A percentile compares a stretch with the other conserved stretches of the same genome.
Evolutionary conservation across 306 rosid genomes (phyloP).

Genomic region (Ziziphus jujuba): DNA sequence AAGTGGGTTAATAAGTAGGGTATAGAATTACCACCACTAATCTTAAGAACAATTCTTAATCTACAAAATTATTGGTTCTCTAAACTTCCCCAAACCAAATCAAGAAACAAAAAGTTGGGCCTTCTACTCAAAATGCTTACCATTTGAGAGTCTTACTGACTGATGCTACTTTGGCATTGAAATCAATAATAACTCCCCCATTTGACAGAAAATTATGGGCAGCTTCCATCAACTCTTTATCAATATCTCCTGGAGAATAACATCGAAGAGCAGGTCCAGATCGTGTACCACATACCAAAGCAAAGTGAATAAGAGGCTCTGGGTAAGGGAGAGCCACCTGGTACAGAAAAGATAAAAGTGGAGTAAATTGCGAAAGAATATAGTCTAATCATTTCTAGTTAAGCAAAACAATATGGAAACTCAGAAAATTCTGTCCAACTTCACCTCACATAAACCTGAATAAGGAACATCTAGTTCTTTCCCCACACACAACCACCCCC

Average conservation of each 20-base stretch:
- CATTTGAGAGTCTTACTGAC: constrained; percentile 77
- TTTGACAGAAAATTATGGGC: constrained; percentile 61
- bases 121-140: constrained; percentile 37
- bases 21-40: no score
- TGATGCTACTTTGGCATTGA: constrained; percentile 48
- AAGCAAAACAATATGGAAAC: not conserved
- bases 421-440: not conserved
- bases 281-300: constrained; percentile 72
- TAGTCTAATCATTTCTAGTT: not conserved
- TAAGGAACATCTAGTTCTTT: not conserved
- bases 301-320: constrained; percentile 89
- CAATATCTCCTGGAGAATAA: constrained; percentile 75
- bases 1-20: no score
- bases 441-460: not conserved
- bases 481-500: no score
- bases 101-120: constrained; percentile 10
- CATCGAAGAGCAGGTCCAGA: constrained; percentile 78
- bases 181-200: constrained; percentile 61
- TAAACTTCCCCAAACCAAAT: not conserved
- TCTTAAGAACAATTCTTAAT: no score
- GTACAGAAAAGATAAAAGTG: constrained; percentile 17
- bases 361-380: constrained; percentile 1
- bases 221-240: constrained; percentile 72
- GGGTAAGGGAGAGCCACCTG: constrained; percentile 84
- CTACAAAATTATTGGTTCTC: no score